These are phyloP conservation scores for Coriaria nepalensis DNA, from an alignment of 306 rosid species.

Conservation along the genomic window DNA sequence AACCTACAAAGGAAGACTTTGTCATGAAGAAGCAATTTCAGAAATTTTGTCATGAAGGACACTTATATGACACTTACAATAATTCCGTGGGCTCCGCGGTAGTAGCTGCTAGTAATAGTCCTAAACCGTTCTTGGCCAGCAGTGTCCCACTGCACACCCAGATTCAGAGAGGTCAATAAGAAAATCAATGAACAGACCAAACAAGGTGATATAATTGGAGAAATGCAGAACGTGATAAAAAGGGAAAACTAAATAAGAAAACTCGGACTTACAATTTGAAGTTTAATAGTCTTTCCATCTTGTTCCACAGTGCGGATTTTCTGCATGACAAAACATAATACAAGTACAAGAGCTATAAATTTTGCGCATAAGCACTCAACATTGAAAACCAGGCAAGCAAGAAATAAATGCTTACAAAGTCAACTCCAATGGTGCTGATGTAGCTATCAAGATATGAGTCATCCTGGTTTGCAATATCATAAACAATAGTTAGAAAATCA, in stretches of 20 bases:
- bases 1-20: constrained; percentile 20
- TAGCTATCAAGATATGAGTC: constrained; percentile 99
- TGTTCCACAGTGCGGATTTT: constrained; percentile 90
- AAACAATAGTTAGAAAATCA: constrained; percentile 9
- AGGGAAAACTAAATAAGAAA: constrained; percentile 1
- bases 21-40: neutral
- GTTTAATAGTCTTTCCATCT: constrained; percentile 72
- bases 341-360: constrained; percentile 12
- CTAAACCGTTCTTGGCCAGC: constrained; percentile 82
- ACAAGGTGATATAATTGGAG: neutral
- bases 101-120: constrained; percentile 77
- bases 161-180: neutral
- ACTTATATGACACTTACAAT: constrained; percentile 31
- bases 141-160: constrained; percentile 50
- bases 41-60: neutral
- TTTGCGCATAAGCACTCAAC: constrained; percentile 4
- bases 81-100: constrained; percentile 79
- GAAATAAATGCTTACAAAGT: constrained; percentile 60
- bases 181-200: neutral
- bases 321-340: constrained; percentile 22
- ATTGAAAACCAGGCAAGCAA: constrained; percentile 1
- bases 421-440: constrained; percentile 99
- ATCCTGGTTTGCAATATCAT: constrained; percentile 41
- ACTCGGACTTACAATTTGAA: constrained; percentile 53
- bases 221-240: neutral